Evolutionary conservation across 257 asterid species (phyloP).

Genomic region (Nicotiana knightiana): DNA sequence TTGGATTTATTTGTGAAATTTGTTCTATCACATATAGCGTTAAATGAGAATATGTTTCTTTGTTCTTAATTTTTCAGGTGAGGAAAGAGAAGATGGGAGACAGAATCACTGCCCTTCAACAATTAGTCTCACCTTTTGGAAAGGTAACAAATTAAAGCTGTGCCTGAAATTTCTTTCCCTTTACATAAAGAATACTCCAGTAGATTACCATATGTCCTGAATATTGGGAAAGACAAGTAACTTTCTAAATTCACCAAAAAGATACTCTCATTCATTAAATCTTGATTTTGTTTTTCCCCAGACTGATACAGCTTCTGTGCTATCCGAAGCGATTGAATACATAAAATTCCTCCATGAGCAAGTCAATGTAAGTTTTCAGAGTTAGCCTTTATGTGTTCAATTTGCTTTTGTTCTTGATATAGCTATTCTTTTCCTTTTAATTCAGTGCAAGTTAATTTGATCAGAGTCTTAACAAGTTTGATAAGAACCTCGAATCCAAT

Average conservation of each 20-base stretch:
- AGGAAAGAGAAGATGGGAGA: conserved; percentile 94
- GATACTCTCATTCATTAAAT: not conserved
- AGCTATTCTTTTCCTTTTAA: not conserved
- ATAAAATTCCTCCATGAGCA: conserved; percentile 84
- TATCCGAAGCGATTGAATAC: conserved; percentile 84
- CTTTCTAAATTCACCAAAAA: not conserved
- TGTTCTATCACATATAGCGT: not conserved
- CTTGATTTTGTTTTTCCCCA: conserved; percentile 13
- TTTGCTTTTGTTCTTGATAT: not conserved
- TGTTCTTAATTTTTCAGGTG: conserved; percentile 44
- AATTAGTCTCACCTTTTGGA: conserved; percentile 91
- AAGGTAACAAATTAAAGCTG: conserved; percentile 38
- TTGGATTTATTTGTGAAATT: not conserved
- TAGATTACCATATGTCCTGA: not conserved
- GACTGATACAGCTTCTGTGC: conserved; percentile 99
- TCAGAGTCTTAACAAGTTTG: not conserved
- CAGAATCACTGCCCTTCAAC: conserved; percentile 90
- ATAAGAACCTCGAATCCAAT: not conserved
- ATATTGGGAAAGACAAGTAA: not conserved
- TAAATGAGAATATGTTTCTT: conserved; percentile 20
- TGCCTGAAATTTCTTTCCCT: conserved; percentile 24
- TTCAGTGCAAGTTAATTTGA: not conserved
- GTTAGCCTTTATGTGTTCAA: not conserved
- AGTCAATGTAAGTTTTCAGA: conserved; percentile 55
- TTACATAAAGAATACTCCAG: conserved; percentile 1